These are phyloP conservation scores for Colletotrichum caudatum DNA, from an alignment of 2,329 filamentous ascomycete species.

Conservation along the genomic window DNA sequence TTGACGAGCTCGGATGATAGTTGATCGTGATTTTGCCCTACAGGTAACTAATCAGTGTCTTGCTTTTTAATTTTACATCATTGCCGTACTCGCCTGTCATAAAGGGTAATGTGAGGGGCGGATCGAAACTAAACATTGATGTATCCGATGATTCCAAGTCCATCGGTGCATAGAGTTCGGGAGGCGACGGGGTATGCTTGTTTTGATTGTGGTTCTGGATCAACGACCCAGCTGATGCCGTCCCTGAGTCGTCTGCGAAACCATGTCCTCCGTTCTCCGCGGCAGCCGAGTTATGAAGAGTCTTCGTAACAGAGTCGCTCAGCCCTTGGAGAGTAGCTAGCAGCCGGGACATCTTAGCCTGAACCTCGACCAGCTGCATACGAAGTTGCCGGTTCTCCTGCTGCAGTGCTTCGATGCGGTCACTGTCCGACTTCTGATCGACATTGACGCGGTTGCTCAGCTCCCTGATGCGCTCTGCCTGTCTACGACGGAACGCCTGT, in stretches of 20 bases:
- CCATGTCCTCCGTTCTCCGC: neutral
- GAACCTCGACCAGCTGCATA: constrained; percentile 48
- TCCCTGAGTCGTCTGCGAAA: neutral
- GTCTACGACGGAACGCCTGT: constrained; percentile 49
- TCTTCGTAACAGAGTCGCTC: constrained; percentile 45
- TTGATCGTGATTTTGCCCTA: neutral
- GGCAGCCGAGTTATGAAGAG: constrained; percentile 43
- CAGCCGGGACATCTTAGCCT: constrained; percentile 45
- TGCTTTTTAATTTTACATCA: fast-evolving
- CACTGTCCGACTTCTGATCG: constrained; percentile 44
- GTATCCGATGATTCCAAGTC: constrained; percentile 2
- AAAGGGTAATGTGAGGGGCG: neutral
- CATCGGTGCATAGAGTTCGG: neutral
- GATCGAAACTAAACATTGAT: constrained; percentile 9
- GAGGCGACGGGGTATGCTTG: neutral
- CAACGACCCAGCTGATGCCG: neutral
- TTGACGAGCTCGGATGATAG: constrained; percentile 26
- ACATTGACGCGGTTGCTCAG: constrained; percentile 44
- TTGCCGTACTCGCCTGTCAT: neutral
- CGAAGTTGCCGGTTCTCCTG: constrained; percentile 46
- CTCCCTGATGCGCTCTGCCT: constrained; percentile 48
- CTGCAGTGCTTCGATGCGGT: constrained; percentile 45
- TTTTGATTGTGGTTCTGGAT: neutral
- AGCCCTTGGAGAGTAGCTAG: constrained; percentile 46
- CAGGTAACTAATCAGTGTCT: neutral